phyloP scores from a whole-genome alignment of 2,329 filamentous ascomycete species.

The Colletotrichum salicis region DNA sequence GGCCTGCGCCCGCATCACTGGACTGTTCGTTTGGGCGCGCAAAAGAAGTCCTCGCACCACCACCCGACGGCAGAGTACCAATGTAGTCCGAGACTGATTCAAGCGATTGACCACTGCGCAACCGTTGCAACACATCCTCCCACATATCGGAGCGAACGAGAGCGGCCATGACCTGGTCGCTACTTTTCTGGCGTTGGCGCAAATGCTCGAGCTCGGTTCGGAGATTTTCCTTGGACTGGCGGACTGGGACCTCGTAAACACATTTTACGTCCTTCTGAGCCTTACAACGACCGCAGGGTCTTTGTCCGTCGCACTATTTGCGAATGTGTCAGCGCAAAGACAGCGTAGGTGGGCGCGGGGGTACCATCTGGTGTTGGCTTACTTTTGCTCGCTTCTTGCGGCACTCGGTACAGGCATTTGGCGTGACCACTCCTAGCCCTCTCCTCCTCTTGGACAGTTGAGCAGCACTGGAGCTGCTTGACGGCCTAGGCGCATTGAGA shows the following conservation, averaged over 20 bases:
- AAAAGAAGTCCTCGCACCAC: conserved; percentile 44
- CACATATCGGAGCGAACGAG: conserved; percentile 61
- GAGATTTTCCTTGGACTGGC: conserved; percentile 71
- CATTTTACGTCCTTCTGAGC: conserved; percentile 66
- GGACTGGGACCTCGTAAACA: conserved; percentile 70
- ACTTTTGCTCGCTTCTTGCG: conserved; percentile 72
- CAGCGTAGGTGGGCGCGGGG: neutral
- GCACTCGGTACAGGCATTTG: conserved; percentile 70
- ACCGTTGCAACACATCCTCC: conserved; percentile 64
- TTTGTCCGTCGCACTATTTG: conserved; percentile 67
- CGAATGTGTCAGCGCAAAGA: neutral
- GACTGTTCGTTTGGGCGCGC: conserved; percentile 41
- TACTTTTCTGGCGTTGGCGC: conserved; percentile 64
- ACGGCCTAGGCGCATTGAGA: conserved; percentile 9
- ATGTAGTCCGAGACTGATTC: conserved; percentile 69
- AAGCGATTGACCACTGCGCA: conserved; percentile 64
- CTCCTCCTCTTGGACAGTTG: conserved; percentile 62
- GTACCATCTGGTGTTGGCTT: conserved; percentile 33
- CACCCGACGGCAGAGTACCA: conserved; percentile 46
- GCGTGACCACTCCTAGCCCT: conserved; percentile 66
- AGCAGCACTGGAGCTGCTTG: conserved; percentile 31
- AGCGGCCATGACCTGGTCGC: conserved; percentile 65
- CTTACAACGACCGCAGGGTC: conserved; percentile 66
- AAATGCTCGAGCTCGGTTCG: conserved; percentile 69
- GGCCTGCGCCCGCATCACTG: conserved; percentile 36